These are phyloP conservation scores for Carex arenaria DNA, from an alignment of 202 grass and related monocot species.

Conservation along the genomic window DNA sequence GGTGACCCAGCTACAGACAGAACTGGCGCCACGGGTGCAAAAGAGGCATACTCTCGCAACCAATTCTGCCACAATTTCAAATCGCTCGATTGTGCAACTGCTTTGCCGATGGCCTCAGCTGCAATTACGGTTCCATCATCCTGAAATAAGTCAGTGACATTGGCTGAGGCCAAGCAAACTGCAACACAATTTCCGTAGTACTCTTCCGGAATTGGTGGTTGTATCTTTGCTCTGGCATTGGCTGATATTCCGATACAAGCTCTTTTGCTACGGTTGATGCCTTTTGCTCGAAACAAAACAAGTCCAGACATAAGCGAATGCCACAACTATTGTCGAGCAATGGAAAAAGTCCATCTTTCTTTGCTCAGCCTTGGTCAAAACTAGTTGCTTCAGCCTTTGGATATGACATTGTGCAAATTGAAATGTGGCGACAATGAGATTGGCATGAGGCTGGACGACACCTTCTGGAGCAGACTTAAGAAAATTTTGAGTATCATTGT, in stretches of 20 bases:
- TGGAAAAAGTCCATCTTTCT: neutral
- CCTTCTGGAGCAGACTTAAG: neutral
- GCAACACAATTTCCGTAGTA: slow-evolving; percentile 10
- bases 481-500: neutral
- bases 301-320: slow-evolving; percentile 36
- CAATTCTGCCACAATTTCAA: neutral
- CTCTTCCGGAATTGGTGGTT: neutral
- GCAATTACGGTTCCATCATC: neutral
- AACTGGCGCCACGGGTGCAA: neutral
- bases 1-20: slow-evolving; percentile 18
- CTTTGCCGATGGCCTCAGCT: neutral
- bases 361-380: neutral
- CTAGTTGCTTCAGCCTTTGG: slow-evolving; percentile 33
- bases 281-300: slow-evolving; percentile 34
- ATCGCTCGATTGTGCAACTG: neutral
- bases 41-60: neutral
- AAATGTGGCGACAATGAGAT: slow-evolving; percentile 36
- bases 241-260: neutral
- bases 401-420: slow-evolving; percentile 20
- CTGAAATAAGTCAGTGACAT: neutral
- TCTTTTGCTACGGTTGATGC: neutral
- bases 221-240: neutral
- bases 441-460: neutral
- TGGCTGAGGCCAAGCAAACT: neutral
- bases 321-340: slow-evolving; percentile 30